Evolutionary conservation across 495 filamentous ascomycete species (phyloP), one percentile per base, ranked within the genome.

Genomic region (Lepraria neglecta): DNA sequence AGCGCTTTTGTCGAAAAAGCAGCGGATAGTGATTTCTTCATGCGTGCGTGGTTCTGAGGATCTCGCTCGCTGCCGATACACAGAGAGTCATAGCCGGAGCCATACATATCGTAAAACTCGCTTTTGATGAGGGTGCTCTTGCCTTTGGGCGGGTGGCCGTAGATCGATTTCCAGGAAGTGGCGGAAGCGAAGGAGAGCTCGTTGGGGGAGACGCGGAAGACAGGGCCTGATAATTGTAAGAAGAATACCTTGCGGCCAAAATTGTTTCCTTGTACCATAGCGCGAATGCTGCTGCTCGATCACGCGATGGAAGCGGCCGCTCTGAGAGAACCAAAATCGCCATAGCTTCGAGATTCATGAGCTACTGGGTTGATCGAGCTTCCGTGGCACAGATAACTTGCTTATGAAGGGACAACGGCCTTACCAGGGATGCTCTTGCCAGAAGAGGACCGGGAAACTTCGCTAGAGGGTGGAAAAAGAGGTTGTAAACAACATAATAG

Each of bases 391-490:
- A 52, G 21, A 59, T 17, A 21, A 12, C 3, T 52, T 38, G 55
- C 48, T 53, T n/a, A 53, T 33, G 52, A 21, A 31, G 28, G 17
- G 28, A 52, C 11, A 42, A 64, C 7, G 15, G 51, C 31, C 48
- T 21, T 46, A 56, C 51, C 33, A 55, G 30, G 31, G 46, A 55
- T n/a, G 66, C 38, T 28, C 61, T 44, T 56, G 60, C 69, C 27
- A 65, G 66, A 12, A 70, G 58, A n/a, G 70, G 70, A 14, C 69
- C 69, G 17, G 70, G 69, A 51, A 60, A 68, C 0, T 57, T 55
- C 28, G 48, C 60, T 4, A 72, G 66, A 6, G 70, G 70, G 58
- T 70, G 67, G 45, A 71, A 64, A 43, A 60, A 70, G 59, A 72
- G 27, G 44, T 72, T 71, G 64, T 68, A 71, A 4, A 68, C 24